Evolutionary conservation across 2,329 filamentous ascomycete species (phyloP), one percentile per base, ranked within the genome.

Genomic region (Stagonosporopsis chrysanthemi): DNA sequence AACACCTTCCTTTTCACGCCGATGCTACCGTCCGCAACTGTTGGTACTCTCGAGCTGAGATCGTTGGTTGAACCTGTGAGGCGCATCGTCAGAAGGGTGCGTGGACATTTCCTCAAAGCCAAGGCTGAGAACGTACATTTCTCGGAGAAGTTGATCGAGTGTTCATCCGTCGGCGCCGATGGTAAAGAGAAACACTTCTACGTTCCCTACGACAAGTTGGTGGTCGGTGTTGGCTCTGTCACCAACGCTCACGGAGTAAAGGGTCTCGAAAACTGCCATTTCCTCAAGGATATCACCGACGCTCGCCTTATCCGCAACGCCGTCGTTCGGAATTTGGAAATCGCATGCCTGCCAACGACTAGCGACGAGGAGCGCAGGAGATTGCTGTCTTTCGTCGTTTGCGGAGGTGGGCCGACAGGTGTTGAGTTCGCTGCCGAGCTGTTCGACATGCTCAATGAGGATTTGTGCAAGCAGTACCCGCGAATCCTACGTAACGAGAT

Each of bases 1-100:
- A 98, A 98, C 71, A 97, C 98, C 79, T 99, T 99, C 79, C 80
- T 99, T 29, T 99, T 99, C 77, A 99, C 95, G 2, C 95, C 95
- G 0, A 98, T 99, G 93, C 83, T 99, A 40, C 95, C 95, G 1
- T 97, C 92, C 31, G 96, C 95, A 7, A 99, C 96, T 0, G 95
- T 99, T 6, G 96, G 96, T 12, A 99, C 95, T 0, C 82, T 99
- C 29, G 94, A 97, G 72, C 81, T 98, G 69, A 85, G 94, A 63
- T 97, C 92, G 46, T 82, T 99, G 56, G 92, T 97, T 38, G 95
- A 99, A 77, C 95, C 95, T 0, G 91, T 99, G 60, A 87, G 95
- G 60, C 86, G 91, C 44, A 95, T 99, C 65, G 81, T 98, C 19
- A 80, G 85, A 51, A 84, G 88, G 51, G 86, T 97, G 23, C 84